phyloP scores from a whole-genome alignment of 2,329 filamentous ascomycete species.

The Tympanopsis confertula region DNA sequence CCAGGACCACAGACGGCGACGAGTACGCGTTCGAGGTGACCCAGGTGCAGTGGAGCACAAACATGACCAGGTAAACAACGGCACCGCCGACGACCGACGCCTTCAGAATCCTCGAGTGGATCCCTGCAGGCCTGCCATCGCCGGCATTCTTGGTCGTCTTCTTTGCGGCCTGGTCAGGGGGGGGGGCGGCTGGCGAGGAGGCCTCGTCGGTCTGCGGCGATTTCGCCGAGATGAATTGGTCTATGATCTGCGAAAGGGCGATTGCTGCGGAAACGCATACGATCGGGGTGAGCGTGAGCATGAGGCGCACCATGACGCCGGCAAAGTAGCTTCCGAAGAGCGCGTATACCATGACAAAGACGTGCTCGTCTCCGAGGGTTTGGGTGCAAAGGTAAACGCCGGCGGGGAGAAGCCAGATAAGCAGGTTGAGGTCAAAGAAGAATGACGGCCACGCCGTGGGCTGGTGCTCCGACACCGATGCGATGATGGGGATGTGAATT shows the following conservation, averaged over 20 bases:
- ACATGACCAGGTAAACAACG: conserved; percentile 74
- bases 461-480: conserved; percentile 98
- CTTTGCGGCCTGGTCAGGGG: conserved; percentile 41
- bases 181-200: conserved; percentile 26
- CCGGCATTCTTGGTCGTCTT: conserved; percentile 38
- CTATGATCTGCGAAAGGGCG: conserved; percentile 75
- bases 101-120: conserved; percentile 53
- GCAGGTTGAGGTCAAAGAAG: conserved; percentile 96
- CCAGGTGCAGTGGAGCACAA: conserved; percentile 97
- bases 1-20: conserved; percentile 90
- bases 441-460: conserved; percentile 98
- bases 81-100: conserved; percentile 61
- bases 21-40: conserved; percentile 98
- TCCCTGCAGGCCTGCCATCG: conserved; percentile 46
- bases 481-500: conserved; percentile 98
- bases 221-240: conserved; percentile 65
- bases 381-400: conserved; percentile 98
- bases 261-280: conserved; percentile 91
- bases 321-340: conserved; percentile 95
- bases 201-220: conserved; percentile 43
- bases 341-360: conserved; percentile 96
- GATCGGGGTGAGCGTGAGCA: conserved; percentile 92
- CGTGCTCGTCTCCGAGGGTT: conserved; percentile 84
- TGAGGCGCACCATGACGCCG: conserved; percentile 97
- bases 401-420: conserved; percentile 98